A percentile compares a stretch with the other conserved stretches of the same genome.
Evolutionary conservation across 129 eudicot species (phyloP).

Genomic region (Oenanthe sinensis): DNA sequence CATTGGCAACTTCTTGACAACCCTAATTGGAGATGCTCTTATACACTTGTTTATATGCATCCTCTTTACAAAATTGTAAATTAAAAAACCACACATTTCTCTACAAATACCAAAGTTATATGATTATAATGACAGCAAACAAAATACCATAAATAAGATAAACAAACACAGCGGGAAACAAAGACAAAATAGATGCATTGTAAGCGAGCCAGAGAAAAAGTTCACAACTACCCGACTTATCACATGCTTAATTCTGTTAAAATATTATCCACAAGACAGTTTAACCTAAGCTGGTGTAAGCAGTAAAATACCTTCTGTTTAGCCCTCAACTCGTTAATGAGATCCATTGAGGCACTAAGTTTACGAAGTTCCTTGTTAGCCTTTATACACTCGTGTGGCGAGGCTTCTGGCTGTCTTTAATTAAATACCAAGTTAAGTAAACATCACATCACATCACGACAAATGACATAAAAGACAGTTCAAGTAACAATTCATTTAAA

Average conservation of each 20-base stretch:
- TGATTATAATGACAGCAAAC: background rate
- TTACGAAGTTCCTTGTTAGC: constrained; percentile 87
- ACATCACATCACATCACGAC: background rate
- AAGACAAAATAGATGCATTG: background rate
- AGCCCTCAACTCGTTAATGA: constrained; percentile 63
- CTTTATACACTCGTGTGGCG: constrained; percentile 58
- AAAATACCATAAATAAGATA: background rate
- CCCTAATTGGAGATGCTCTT: no score
- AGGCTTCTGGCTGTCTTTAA: constrained; percentile 78
- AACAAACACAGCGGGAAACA: background rate
- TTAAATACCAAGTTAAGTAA: constrained; percentile 23
- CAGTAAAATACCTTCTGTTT: constrained; percentile 51
- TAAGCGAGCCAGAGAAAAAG: background rate
- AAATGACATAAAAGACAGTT: background rate
- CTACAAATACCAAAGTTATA: background rate
- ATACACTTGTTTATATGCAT: background rate
- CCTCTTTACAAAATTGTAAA: background rate
- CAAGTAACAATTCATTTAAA: background rate
- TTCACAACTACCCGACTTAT: background rate
- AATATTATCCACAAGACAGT: background rate
- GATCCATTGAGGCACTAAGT: constrained; percentile 48
- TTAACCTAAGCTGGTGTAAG: no score
- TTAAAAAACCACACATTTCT: background rate
- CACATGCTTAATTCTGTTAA: background rate
- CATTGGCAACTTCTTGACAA: no score